A percentile compares a stretch with the other conserved stretches of the same genome.
Conservation (phyloP, 2,329 filamentous ascomycete genomes). For the Aspergillus cejpii region DNA sequence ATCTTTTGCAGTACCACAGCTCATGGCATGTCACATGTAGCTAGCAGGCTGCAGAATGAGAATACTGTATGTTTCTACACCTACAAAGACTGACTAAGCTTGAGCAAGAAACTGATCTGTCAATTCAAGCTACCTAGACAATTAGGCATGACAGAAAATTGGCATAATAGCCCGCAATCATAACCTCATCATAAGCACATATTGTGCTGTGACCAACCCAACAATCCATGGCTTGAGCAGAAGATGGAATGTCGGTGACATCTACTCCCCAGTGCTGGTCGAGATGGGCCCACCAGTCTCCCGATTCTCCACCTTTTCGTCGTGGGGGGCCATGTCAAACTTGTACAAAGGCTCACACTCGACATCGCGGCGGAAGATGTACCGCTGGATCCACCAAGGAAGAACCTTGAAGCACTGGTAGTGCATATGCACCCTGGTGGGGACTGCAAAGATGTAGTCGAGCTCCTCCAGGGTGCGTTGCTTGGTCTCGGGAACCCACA, state of each 20-base stretch:
- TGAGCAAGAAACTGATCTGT: background rate
- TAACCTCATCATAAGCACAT: background rate
- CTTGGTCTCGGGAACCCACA: conserved; percentile 54
- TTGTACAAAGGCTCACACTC: conserved; percentile 48
- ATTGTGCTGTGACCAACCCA: background rate
- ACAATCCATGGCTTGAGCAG: background rate
- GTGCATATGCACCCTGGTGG: conserved; percentile 50
- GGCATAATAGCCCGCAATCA: no score
- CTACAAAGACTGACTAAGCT: background rate
- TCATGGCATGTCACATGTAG: background rate
- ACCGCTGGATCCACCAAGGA: conserved; percentile 57
- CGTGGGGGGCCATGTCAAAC: conserved; percentile 31
- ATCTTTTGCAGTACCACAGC: no score
- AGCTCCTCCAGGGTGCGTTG: conserved; percentile 52
- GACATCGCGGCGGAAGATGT: conserved; percentile 47
- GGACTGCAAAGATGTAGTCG: conserved; percentile 55
- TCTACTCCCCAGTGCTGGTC: background rate
- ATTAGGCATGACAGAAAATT: no score
- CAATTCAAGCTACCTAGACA: background rate
- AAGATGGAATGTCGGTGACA: background rate
- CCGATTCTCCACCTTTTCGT: background rate
- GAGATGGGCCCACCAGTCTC: background rate
- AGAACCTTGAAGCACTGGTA: conserved; percentile 53
- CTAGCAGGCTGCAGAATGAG: no score
- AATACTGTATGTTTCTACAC: background rate